phyloP scores from a whole-genome alignment of 306 rosid genomes.

The Castanea crenata region DNA sequence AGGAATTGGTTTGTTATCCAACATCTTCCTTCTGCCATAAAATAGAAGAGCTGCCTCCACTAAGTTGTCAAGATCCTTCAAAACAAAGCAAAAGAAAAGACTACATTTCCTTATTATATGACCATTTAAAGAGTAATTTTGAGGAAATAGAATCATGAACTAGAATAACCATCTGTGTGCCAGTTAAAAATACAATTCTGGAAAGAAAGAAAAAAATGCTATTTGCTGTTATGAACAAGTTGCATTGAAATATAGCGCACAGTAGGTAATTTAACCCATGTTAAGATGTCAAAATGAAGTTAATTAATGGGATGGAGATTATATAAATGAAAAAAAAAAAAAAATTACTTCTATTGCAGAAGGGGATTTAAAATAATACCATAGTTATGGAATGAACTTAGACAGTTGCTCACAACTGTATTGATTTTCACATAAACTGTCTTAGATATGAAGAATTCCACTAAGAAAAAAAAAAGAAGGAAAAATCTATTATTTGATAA shows the following conservation, averaged over 20 bases:
- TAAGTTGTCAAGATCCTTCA: slow-evolving; percentile 89
- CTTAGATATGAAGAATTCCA: neutral
- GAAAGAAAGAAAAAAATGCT: neutral
- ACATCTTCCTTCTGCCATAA: slow-evolving; percentile 70
- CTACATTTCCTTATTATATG: slow-evolving; percentile 11
- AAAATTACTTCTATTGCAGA: neutral
- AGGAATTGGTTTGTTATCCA: slow-evolving; percentile 64
- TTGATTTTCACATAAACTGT: neutral
- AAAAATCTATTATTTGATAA: neutral
- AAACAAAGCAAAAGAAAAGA: neutral
- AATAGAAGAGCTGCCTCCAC: slow-evolving; percentile 90
- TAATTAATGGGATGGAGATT: neutral
- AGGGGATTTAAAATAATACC: neutral
- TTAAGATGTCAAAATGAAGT: neutral
- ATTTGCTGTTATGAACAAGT: neutral
- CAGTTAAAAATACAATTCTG: neutral
- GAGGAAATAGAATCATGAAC: neutral
- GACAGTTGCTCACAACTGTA: neutral
- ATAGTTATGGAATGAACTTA: neutral
- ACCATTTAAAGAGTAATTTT: neutral
- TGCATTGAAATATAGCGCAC: neutral
- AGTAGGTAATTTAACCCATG: neutral
- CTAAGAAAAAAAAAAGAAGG: neutral
- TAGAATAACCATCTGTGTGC: neutral
- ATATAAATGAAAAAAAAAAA: neutral